A percentile compares a stretch with the other conserved stretches of the same genome.
These are phyloP conservation scores for Aspergillus carbonarius DNA, from an alignment of 2,329 filamentous ascomycete genomes.

Conservation along the genomic window DNA sequence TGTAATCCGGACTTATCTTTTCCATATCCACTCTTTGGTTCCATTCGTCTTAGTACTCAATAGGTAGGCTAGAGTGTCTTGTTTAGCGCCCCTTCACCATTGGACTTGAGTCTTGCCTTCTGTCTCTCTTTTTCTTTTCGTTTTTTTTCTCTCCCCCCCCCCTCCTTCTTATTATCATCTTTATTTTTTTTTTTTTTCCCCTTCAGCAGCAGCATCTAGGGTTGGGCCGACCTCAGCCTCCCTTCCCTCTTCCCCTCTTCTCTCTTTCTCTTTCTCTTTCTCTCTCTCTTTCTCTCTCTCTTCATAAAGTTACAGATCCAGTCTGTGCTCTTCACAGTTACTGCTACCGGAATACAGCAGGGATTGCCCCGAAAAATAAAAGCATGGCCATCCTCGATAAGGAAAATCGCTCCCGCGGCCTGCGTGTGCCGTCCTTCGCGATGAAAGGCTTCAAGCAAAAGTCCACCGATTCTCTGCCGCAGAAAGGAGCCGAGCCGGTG, in stretches of 20 bases:
- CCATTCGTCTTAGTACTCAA: neutral
- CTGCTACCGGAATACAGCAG: neutral
- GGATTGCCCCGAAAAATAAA: conserved; percentile 3
- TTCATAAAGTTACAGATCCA: neutral
- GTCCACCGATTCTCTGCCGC: conserved; percentile 23
- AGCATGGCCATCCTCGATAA: conserved; percentile 36
- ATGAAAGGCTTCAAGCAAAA: conserved; percentile 32
- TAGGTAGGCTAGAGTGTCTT: conserved; percentile 10
- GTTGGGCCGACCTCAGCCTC: neutral
- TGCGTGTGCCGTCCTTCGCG: conserved; percentile 35
- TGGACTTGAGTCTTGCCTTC: conserved; percentile 2
- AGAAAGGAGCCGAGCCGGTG: conserved; percentile 17
- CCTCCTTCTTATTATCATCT: neutral
- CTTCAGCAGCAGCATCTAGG: neutral
- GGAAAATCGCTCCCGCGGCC: conserved; percentile 34
- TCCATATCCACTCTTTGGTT: conserved; percentile 3
- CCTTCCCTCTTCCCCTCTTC: neutral
- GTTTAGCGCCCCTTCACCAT: neutral
- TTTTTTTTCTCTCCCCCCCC: neutral
- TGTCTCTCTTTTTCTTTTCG: conserved; percentile 1
- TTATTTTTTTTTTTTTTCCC: neutral
- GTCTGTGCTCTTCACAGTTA: neutral
- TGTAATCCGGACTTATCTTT: conserved; percentile 2
- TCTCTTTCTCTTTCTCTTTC: neutral
- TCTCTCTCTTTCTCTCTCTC: neutral